Conservation (phyloP, 1,284 basidiomycete genomes). For the Cystobasidiaceae sp. region DNA sequence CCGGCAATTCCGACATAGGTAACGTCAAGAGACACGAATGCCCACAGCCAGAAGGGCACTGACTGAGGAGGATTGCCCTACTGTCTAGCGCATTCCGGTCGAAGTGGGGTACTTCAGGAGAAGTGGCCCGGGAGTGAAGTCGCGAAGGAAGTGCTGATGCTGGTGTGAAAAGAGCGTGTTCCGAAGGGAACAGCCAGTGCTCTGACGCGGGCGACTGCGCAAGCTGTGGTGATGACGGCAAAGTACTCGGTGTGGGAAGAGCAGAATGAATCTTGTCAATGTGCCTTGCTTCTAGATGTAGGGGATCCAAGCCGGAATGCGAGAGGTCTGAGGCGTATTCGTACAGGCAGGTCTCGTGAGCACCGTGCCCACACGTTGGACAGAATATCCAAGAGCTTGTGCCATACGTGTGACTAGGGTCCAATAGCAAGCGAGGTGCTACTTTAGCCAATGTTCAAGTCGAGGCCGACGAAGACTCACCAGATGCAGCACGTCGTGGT, state of each 20-base stretch:
- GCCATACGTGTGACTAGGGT: slow-evolving; percentile 7
- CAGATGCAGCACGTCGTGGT: slow-evolving; percentile 22
- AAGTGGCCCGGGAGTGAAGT: slow-evolving; percentile 20
- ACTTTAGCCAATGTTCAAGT: too few species aligned
- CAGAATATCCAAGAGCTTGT: slow-evolving; percentile 11
- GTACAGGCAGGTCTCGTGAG: slow-evolving; percentile 27
- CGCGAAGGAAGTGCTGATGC: slow-evolving; percentile 11
- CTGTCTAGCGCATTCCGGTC: slow-evolving; percentile 17
- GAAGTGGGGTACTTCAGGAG: slow-evolving; percentile 5
- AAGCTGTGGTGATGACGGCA: slow-evolving; percentile 11
- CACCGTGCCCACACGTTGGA: slow-evolving; percentile 24
- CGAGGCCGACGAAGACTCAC: background rate
- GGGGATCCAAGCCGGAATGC: background rate
- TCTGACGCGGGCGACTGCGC: background rate
- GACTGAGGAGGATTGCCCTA: slow-evolving; percentile 16
- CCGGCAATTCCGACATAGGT: slow-evolving; percentile 19
- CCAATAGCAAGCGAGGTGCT: background rate
- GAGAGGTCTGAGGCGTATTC: slow-evolving; percentile 23
- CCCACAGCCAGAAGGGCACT: slow-evolving; percentile 28
- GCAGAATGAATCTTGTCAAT: background rate
- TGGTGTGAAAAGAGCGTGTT: slow-evolving; percentile 28
- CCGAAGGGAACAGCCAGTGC: slow-evolving; percentile 26
- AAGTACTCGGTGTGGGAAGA: slow-evolving; percentile 8
- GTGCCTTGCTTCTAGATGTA: background rate
- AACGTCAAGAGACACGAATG: slow-evolving; percentile 21